A percentile compares a stretch with the other conserved stretches of the same genome.
These are phyloP conservation scores for Lithohypha guttulata DNA, from an alignment of 2,329 filamentous ascomycete genomes.

Conservation along the genomic window DNA sequence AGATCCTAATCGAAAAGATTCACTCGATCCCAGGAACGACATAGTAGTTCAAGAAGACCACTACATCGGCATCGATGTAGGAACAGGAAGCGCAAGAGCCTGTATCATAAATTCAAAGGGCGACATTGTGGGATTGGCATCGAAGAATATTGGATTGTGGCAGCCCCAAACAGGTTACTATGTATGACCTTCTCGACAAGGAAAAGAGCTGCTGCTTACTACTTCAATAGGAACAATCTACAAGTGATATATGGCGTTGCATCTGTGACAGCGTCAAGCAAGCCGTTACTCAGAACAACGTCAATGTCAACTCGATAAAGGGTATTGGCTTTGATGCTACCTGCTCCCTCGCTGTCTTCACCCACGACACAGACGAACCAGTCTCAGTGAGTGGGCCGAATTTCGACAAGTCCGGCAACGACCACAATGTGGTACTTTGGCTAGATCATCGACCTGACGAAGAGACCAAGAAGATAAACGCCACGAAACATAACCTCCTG, in stretches of 20 bases:
- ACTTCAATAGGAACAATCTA: conserved; percentile 74
- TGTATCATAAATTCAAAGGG: conserved; percentile 90
- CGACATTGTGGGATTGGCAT: conserved; percentile 66
- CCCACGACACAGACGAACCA: conserved; percentile 78
- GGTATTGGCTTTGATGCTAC: conserved; percentile 97
- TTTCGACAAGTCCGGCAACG: conserved; percentile 68
- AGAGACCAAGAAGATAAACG: conserved; percentile 89
- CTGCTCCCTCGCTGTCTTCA: conserved; percentile 91
- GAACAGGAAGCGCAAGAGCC: conserved; percentile 86
- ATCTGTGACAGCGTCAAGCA: conserved; percentile 82
- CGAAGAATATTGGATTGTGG: conserved; percentile 70
- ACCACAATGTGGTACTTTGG: conserved; percentile 95
- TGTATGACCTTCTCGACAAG: conserved; percentile 36
- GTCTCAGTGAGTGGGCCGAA: conserved; percentile 80
- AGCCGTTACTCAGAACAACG: conserved; percentile 69
- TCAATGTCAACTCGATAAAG: conserved; percentile 64
- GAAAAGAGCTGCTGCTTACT: not conserved
- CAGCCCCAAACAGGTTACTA: conserved; percentile 66
- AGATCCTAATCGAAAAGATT: conserved; percentile 25
- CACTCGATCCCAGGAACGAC: conserved; percentile 43
- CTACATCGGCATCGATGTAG: conserved; percentile 85
- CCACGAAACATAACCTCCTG: conserved; percentile 80
- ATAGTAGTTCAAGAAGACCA: conserved; percentile 47
- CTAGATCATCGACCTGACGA: conserved; percentile 86
- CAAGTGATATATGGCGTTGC: conserved; percentile 89